These are phyloP conservation scores for Parascedosporium putredinis DNA, from an alignment of 2,329 filamentous ascomycete species.

Conservation along the genomic window DNA sequence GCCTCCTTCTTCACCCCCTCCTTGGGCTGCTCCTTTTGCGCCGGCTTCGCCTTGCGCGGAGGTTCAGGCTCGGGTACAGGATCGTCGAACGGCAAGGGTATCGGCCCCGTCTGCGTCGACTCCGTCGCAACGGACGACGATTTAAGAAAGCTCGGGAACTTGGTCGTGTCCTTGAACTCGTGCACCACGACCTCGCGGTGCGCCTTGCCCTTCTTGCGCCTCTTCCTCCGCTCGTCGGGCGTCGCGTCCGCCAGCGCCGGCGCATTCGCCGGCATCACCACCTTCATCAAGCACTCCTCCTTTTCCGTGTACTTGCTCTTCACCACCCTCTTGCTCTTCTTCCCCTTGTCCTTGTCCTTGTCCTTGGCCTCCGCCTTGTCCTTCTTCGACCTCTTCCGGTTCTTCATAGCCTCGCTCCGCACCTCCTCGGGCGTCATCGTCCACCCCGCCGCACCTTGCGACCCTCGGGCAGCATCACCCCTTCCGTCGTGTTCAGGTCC, in stretches of 20 bases:
- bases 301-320: conserved; percentile 73
- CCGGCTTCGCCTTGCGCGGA: background rate
- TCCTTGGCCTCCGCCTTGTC: conserved; percentile 34
- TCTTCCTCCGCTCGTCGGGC: conserved; percentile 39
- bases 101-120: background rate
- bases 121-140: background rate
- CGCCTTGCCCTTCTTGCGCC: conserved; percentile 44
- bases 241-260: conserved; percentile 31
- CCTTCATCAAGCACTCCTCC: conserved; percentile 77
- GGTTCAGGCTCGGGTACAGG: background rate
- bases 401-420: conserved; percentile 34
- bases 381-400: too few species aligned
- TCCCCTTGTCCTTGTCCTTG: conserved; percentile 40
- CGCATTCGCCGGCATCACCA: conserved; percentile 48
- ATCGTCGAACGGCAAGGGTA: background rate
- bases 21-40: background rate
- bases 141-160: conserved; percentile 74
- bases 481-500: conserved; percentile 43
- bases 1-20: background rate
- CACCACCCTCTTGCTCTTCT: conserved; percentile 45
- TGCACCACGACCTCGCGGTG: conserved; percentile 59
- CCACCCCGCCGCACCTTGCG: conserved; percentile 87
- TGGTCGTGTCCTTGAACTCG: conserved; percentile 79
- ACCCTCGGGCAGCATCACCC: conserved; percentile 60
- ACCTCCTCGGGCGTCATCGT: conserved; percentile 52